phyloP scores from a whole-genome alignment of 78 protist species.

The Isochrysis galbana region DNA sequence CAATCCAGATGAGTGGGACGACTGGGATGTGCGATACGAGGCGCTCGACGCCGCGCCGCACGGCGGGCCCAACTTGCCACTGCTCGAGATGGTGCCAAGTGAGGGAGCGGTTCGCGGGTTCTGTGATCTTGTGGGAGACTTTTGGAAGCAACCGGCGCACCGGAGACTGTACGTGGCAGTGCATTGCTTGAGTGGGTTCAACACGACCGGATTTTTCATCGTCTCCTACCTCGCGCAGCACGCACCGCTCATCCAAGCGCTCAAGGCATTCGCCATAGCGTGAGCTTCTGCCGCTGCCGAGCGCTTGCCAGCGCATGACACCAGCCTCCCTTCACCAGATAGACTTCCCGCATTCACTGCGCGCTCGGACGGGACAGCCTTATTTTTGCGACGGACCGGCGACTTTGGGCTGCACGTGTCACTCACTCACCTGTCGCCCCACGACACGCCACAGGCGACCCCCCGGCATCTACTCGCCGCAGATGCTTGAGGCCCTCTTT shows the following conservation, averaged over 20 bases:
- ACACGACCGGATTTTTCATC: background rate
- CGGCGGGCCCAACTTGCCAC: background rate
- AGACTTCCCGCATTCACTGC: background rate
- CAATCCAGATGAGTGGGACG: background rate
- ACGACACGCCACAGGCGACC: background rate
- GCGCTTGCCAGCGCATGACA: too few species aligned
- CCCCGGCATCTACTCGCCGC: background rate
- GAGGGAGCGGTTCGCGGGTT: background rate
- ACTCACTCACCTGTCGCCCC: too few species aligned
- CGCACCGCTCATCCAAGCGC: background rate
- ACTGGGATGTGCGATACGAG: background rate
- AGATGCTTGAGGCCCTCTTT: background rate
- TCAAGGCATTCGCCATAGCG: background rate
- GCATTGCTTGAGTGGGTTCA: background rate
- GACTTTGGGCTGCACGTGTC: too few species aligned
- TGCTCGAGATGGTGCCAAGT: background rate
- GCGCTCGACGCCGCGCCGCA: background rate
- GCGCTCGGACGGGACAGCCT: background rate
- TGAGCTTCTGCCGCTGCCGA: background rate
- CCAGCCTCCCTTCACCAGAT: too few species aligned
- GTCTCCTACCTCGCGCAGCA: background rate
- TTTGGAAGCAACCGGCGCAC: background rate
- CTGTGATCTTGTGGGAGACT: background rate
- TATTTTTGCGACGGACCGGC: too few species aligned
- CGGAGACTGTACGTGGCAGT: background rate